Conservation (phyloP, 2,329 filamentous ascomycete genomes). For the Thyridium curvatum region DNA sequence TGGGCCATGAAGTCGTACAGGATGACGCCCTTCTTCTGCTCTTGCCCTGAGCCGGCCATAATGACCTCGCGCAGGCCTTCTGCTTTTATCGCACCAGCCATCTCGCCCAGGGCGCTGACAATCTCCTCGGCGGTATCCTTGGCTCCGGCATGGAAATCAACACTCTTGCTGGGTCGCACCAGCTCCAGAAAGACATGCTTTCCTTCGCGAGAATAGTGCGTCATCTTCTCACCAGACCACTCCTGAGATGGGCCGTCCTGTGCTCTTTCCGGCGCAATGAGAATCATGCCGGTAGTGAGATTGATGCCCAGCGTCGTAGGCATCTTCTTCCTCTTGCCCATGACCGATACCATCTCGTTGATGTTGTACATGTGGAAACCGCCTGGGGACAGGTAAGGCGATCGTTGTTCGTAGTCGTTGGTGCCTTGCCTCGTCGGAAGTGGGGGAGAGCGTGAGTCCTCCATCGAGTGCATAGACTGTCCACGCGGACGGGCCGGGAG, state of each 20-base stretch:
- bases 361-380: slow-evolving; percentile 95
- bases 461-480: slow-evolving; percentile 32
- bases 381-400: slow-evolving; percentile 56
- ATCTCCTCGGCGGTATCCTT: slow-evolving; percentile 97
- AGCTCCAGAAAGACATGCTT: slow-evolving; percentile 97
- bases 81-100: slow-evolving; percentile 79
- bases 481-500: slow-evolving; percentile 59
- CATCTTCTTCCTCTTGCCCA: slow-evolving; percentile 98
- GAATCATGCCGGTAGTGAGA: slow-evolving; percentile 76
- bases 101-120: slow-evolving; percentile 77
- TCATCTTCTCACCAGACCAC: slow-evolving; percentile 92
- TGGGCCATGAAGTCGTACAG: slow-evolving; percentile 97
- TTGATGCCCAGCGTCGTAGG: slow-evolving; percentile 96
- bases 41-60: slow-evolving; percentile 63
- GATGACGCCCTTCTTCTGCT: slow-evolving; percentile 76
- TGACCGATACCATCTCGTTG: slow-evolving; percentile 93
- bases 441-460: slow-evolving; percentile 14
- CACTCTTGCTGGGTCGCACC: slow-evolving; percentile 83
- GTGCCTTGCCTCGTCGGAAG: slow-evolving; percentile 17
- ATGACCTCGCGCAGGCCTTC: slow-evolving; percentile 81
- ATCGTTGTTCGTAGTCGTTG: slow-evolving; percentile 22
- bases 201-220: slow-evolving; percentile 95
- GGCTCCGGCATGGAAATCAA: slow-evolving; percentile 94
- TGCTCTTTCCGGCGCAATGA: slow-evolving; percentile 81
- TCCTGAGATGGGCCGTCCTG: slow-evolving; percentile 81